Evolutionary conservation across 2,329 filamentous ascomycete genomes (phyloP).

Genomic region (Fusarium heterosporum): DNA sequence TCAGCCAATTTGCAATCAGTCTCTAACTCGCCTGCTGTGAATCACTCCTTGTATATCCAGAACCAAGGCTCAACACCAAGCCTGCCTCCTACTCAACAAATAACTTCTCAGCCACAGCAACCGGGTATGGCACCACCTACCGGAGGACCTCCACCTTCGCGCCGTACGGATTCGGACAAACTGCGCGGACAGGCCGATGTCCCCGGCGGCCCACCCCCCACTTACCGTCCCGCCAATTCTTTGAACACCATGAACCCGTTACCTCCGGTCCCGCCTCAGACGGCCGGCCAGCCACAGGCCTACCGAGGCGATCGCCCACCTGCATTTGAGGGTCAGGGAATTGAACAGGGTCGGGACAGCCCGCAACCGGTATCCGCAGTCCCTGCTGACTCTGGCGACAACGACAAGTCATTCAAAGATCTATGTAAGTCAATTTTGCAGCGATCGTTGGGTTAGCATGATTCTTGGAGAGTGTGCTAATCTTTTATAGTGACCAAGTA

Average conservation of each 20-base stretch:
- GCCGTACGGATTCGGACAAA: constrained; percentile 64
- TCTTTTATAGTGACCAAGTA: constrained; percentile 83
- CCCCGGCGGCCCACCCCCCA: constrained; percentile 61
- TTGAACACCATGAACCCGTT: constrained; percentile 58
- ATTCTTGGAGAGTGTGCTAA: constrained; percentile 12
- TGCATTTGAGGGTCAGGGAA: constrained; percentile 59
- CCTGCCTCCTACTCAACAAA: constrained; percentile 47
- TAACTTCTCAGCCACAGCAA: constrained; percentile 48
- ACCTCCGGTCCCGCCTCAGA: constrained; percentile 54
- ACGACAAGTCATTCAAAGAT: constrained; percentile 69
- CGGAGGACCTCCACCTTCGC: constrained; percentile 57
- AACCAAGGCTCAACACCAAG: constrained; percentile 50
- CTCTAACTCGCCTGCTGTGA: constrained; percentile 59
- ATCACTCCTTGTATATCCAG: constrained; percentile 53
- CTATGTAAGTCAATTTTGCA: constrained; percentile 59
- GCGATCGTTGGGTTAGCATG: background rate
- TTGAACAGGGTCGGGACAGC: constrained; percentile 66
- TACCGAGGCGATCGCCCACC: constrained; percentile 57
- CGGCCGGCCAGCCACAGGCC: constrained; percentile 48
- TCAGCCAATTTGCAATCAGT: constrained; percentile 57
- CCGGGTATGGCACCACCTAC: constrained; percentile 61
- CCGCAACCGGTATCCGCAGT: constrained; percentile 61
- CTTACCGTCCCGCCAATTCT: constrained; percentile 64
- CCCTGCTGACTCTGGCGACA: constrained; percentile 55
- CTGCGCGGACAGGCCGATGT: constrained; percentile 58